Evolutionary conservation across 2,329 filamentous ascomycete genomes (phyloP), one percentile per base, ranked within the genome.

Genomic region (Penicillium nordicum): DNA sequence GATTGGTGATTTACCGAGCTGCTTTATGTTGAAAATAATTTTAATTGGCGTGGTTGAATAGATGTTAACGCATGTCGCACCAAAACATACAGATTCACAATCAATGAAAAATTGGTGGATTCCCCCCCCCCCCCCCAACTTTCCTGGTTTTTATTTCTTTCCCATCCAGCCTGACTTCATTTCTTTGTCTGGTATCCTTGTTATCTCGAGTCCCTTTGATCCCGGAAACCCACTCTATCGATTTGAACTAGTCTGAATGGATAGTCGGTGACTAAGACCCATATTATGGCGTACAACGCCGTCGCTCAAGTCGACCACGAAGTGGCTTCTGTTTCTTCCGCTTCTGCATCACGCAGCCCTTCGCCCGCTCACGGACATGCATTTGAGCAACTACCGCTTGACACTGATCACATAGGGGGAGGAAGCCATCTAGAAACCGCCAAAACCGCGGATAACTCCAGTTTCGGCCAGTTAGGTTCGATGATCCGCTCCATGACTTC

Each of bases 231-330:
- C 21, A 41, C 38, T 11, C n/a, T 53, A 23, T 44, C 29, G 53
- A 58, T 54, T 43, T 43, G 56, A 57, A 57, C 57, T 42, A 43
- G 45, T 55, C 59, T 63, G 57, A 42, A 63, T 61, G 57, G 58
- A 57, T 41, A 50, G 46, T 42, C 21, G 47, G 41, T 53, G 55
- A 42, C 34, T 18, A 50, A 27, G 50, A 32, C 50, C 47, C 53
- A 50, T 45, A 68, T 57, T 47, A 78, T 78, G 76, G 72, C 71
- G 47, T 78, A 78, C 70, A 76, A 75, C 59, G 70, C 73, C 58
- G 59, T 78, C 59, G 70, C 74, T 50, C 76, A 78, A 63, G 62
- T 66, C 55, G 75, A 78, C 57, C 67, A 67, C 45, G 74, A 77
- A 49, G 64, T 71, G 53, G 68, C 67, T 50, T 76, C 72, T 44